Percentiles rank a stretch among this genome's conserved stretches.
These are phyloP conservation scores for Sorghum bicolor DNA, from an alignment of 176 grass and related monocot genomes.

Conservation along the genomic window DNA sequence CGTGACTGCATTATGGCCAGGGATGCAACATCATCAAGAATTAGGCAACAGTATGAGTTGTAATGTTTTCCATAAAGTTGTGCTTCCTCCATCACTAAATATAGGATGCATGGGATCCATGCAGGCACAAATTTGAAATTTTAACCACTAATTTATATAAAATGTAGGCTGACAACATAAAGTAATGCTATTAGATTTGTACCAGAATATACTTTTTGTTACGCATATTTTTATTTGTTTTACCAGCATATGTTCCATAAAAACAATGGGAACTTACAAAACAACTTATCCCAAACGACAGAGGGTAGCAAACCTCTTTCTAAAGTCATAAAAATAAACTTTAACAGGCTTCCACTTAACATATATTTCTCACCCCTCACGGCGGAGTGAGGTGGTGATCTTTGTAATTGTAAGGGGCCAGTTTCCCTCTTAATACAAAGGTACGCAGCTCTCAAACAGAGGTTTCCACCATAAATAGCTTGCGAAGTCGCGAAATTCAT, in stretches of 20 bases:
- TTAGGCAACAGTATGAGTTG: background rate
- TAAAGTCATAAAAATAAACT: background rate
- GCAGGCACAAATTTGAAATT: background rate
- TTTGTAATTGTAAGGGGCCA: background rate
- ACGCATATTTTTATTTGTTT: background rate
- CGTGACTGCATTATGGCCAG: background rate
- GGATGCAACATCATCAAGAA: constrained; percentile 5
- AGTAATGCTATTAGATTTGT: background rate
- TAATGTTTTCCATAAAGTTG: background rate
- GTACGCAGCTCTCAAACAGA: background rate
- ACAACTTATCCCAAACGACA: background rate
- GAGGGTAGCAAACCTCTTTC: background rate
- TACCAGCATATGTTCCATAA: background rate
- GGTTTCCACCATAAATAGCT: background rate
- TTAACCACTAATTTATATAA: background rate
- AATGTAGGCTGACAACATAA: constrained; percentile 3
- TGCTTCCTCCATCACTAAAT: background rate
- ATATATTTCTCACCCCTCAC: background rate
- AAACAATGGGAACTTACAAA: background rate
- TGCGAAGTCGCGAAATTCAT: background rate
- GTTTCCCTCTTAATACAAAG: background rate
- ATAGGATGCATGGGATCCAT: background rate
- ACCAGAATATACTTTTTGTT: background rate
- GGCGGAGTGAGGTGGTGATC: background rate
- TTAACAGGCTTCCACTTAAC: background rate